Base-by-base conservation (phyloP, 2,329 filamentous ascomycete genomes). In the Cryoendolithus antarcticus region DNA sequence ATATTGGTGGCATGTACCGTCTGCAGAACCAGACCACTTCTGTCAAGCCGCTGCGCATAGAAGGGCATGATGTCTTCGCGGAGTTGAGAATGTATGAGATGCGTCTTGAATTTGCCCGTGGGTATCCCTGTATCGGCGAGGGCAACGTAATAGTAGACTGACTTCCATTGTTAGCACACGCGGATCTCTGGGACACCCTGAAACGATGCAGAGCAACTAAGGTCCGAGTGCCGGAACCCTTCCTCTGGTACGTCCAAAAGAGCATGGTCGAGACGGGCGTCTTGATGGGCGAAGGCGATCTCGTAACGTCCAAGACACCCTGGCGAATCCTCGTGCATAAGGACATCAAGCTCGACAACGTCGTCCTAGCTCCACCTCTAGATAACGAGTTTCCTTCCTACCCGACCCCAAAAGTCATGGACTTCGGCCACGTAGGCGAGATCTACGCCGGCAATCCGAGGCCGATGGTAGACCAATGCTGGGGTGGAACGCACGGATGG, bases 271-370 rank as follows among this genome's bases (percentile, higher is more conserved):
- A 49, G 13, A 38, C 29, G 9, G 44, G 43, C 29, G 29, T 49
- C 4, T 30, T 44, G 9, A 46, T 48, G 47, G 32, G 39, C 28
- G 29, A 42, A 27, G 43, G 45, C 9, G 27, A 32, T 6, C 9
- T 35, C 2, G 15, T 9, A 10, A 19, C 24, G 11, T 7, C 7
- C 7, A 10, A 12, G 11, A 12, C 1, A 24, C 24, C 32, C 2
- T 47, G 42, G 44, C 12, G 4, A 1, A 10, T 36, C n/a, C 38
- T 49, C 4, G 30, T 45, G 2, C 88, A 95, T 58, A 82, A 86
- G 43, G 88, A 95, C 61, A 93, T 94, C 72, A 95, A 95, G 66
- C 88, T 88, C 0, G 86, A 94, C 70, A 95, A 95, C 69, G 91
- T 94, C 7, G 24, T 27, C 4, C 7, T 27, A 2, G 24, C 24